Base-by-base conservation (phyloP, 805 yeast genomes). In the Wickerhamiella kazuoi region DNA sequence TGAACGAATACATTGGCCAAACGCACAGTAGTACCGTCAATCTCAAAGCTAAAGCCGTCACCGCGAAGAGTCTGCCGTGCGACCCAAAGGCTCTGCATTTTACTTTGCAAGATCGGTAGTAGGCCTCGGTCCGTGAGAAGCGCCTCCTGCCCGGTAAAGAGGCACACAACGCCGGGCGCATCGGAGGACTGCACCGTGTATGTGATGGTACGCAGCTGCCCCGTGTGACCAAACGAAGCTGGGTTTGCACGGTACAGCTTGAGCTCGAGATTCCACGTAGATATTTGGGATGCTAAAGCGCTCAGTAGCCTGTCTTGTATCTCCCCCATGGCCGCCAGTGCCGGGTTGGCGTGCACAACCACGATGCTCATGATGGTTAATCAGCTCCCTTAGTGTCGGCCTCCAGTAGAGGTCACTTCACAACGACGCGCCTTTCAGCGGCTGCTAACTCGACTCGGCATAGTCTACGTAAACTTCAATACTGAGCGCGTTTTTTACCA, bases 1-100 rank as follows among this genome's bases (percentile, higher is more conserved):
- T 79, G 84, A 13, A 79, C 63, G 37, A 75, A 73, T 30, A 80
- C 72, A 51, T 80, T 81, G 33, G 80, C 75, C 0, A 84, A 69
- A 30, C 82, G 60, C 3, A 81, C 59, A 7, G 62, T 58, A 14
- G 76, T 77, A 16, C 52, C 53, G 13, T 47, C 53, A 2, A 79
- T 50, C 44, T 70, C 69, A 50, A 76, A 80, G 4, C 71, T 69
- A 39, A 68, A 67, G 0, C 93, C 93, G 44, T 79, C 86, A 1
- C 87, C 90, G 49, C 72, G 69, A 37, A 79, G 67, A 8, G 69
- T 62, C 54, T 81, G 93, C 44, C 81, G 62, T 34, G 71, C 64
- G 0, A 64, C 58, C 93, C 93, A 81, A 37, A 76, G 53, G 45
- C 80, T 71, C 51, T 74, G 78, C 39, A 81, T 55, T 49, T 78